Evolutionary conservation across 768 basidiomycete genomes (phyloP), one percentile per base, ranked within the genome.

Genomic region (Leccinum truebloodii): DNA sequence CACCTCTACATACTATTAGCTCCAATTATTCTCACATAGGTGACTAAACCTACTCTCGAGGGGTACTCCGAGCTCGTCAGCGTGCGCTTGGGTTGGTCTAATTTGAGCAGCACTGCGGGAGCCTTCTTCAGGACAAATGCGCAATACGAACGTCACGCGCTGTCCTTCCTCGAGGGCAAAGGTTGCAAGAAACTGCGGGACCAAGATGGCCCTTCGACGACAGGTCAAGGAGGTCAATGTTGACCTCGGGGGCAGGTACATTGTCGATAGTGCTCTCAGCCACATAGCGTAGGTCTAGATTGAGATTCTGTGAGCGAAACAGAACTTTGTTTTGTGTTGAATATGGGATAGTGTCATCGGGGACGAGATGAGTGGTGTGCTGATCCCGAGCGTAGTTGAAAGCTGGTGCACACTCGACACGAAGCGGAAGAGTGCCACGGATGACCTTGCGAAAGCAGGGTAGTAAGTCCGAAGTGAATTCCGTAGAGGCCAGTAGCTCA

Each of bases 351-450:
- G 82, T 77, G 68, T 80, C 65, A 67, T 88, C 85, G 18, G 77
- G 68, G 57, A 86, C 64, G 64, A 86, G 78, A 30, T 79, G 71
- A 1, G 90, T 89, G 8, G 79, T 83, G 73, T 98, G 96, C 3
- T 79, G 53, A 52, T 86, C 82, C 13, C 90, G 82, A 1, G 94
- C 95, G 67, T 99, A 99, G 74, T 97, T 89, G 85, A 99, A 99
- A 0, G 95, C 96, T 0, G 96, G 96, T 0, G 93, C 94, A 67
- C 93, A 95, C 77, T 98, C 92, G 74, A 98, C 82, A 59, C 85
- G 81, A 56, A 96, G 79, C 0, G 92, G 87, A 34, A 97, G 78
- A 7, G 71, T 81, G 1, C 96, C 96, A 18, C 96, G 89, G 64
- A 98, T 85, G 60, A 92, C 89, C 79, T 90, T 32, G 49, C 0